These are phyloP conservation scores for Lotus japonicus DNA, from an alignment of 306 rosid species.

Conservation along the genomic window DNA sequence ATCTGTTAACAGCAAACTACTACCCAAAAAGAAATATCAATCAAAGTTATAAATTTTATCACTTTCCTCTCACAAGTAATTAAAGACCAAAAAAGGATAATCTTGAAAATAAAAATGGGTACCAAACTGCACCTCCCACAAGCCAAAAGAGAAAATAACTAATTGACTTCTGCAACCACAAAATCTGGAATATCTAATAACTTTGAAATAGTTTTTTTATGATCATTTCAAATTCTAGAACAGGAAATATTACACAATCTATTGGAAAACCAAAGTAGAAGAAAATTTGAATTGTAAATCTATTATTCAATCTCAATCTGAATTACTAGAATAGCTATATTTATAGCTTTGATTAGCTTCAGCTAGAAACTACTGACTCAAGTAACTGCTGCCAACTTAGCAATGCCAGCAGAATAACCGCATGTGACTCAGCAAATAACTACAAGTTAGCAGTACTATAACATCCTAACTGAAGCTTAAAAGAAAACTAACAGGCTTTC, in stretches of 20 bases:
- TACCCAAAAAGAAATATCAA: slow-evolving; percentile 2
- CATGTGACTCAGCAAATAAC: too few species aligned
- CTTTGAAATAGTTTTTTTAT: not conserved
- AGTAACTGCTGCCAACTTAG: too few species aligned
- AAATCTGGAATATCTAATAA: not conserved
- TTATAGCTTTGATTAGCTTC: too few species aligned
- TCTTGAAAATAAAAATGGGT: not conserved
- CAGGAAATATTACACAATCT: slow-evolving; percentile 6
- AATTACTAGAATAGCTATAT: too few species aligned
- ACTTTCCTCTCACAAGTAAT: not conserved
- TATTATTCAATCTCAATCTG: too few species aligned
- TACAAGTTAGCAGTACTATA: too few species aligned
- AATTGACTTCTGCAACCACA: slow-evolving; percentile 4
- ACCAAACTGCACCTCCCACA: not conserved
- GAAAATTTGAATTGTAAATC: too few species aligned
- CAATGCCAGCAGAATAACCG: too few species aligned
- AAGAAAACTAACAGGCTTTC: too few species aligned
- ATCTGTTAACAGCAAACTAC: slow-evolving; percentile 2
- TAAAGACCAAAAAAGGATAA: not conserved
- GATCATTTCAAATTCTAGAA: not conserved
- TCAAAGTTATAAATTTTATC: not conserved
- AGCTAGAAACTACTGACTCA: too few species aligned
- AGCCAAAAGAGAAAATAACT: slow-evolving; percentile 10
- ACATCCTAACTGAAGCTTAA: too few species aligned
- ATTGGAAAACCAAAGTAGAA: too few species aligned